Evolutionary conservation across 2,329 filamentous ascomycete species (phyloP).

Genomic region (Colletotrichum sp.): DNA sequence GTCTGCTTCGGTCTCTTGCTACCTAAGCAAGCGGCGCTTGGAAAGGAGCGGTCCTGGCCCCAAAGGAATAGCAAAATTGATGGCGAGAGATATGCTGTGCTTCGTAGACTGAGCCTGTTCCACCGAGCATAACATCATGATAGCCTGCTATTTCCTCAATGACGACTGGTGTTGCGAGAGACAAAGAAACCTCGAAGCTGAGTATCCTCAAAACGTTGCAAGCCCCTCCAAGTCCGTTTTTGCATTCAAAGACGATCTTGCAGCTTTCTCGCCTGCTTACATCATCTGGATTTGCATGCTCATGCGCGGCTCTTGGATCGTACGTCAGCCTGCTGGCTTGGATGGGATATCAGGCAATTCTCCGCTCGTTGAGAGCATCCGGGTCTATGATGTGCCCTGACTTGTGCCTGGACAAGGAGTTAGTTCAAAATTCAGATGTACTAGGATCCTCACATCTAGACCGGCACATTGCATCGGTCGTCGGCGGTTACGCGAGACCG

Average conservation of each 20-base stretch:
- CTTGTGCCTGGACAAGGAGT: too few relatives aligned
- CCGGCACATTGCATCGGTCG: not conserved
- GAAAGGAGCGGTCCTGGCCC: not conserved
- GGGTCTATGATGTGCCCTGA: not conserved
- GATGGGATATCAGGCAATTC: not conserved
- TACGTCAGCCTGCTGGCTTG: not conserved
- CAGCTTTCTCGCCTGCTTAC: not conserved
- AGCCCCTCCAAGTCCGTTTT: not conserved
- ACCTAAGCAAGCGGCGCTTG: not conserved
- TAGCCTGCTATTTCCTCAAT: not conserved
- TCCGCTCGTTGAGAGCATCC: not conserved
- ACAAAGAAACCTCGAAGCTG: not conserved
- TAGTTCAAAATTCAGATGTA: too few relatives aligned
- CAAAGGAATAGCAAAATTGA: not conserved
- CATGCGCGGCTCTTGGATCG: not conserved
- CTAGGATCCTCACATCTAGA: not conserved
- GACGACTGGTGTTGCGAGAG: not conserved
- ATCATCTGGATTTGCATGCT: not conserved
- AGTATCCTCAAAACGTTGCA: not conserved
- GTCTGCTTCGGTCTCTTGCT: too few relatives aligned
- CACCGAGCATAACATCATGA: not conserved
- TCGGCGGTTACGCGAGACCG: not conserved
- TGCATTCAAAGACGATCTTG: not conserved
- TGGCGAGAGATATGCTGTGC: not conserved
- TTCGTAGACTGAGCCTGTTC: not conserved